phyloP scores from a whole-genome alignment of 2,329 filamentous ascomycete genomes.

The Colletotrichum sp. region DNA sequence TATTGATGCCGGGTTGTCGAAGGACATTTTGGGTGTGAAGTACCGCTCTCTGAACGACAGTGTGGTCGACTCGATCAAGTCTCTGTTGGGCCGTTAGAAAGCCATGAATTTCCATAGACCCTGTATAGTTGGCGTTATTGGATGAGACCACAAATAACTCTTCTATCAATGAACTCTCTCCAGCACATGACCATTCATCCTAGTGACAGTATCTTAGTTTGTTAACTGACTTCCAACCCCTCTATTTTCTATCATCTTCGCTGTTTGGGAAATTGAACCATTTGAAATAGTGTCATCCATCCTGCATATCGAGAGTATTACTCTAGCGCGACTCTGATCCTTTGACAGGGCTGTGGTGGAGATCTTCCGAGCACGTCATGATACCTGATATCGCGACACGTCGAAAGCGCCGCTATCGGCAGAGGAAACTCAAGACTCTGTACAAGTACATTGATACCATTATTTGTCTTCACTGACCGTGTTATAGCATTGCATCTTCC shows the following conservation, averaged over 20 bases:
- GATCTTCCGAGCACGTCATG: constrained; percentile 2
- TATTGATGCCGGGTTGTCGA: not conserved
- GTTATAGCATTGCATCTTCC: too few species aligned
- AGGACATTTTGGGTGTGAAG: not conserved
- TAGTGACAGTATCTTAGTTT: too few species aligned
- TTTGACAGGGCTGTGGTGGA: not conserved
- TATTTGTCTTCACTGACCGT: too few species aligned
- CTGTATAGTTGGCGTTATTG: not conserved
- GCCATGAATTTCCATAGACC: not conserved
- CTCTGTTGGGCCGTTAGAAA: not conserved
- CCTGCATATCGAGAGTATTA: too few species aligned
- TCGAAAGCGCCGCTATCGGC: not conserved
- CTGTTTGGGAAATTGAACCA: fast-evolving
- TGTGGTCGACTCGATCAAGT: not conserved
- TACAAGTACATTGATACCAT: too few species aligned
- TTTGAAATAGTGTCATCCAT: not conserved
- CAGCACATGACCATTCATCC: too few species aligned
- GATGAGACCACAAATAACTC: too few species aligned
- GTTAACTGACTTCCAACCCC: not conserved
- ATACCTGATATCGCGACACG: constrained; percentile 5
- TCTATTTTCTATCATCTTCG: not conserved
- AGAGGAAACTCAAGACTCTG: not conserved
- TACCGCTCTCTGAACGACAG: not conserved
- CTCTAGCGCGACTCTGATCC: not conserved
- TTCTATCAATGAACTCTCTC: too few species aligned